These are phyloP conservation scores for Cenococcum geophilum DNA, from an alignment of 495 filamentous ascomycete genomes.

Conservation along the genomic window DNA sequence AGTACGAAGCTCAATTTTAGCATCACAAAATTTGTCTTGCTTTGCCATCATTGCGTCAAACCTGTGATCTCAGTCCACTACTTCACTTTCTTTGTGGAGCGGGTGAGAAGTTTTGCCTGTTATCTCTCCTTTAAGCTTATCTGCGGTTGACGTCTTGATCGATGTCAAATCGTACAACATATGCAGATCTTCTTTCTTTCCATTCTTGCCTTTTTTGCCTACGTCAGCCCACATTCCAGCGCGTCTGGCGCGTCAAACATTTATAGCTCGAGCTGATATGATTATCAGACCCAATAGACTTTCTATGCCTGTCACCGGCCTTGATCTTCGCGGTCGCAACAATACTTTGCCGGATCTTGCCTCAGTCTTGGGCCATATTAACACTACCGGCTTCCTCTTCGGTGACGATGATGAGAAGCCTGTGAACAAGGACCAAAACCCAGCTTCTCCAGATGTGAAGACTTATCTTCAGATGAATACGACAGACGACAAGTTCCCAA, in stretches of 20 bases:
- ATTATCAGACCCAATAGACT: conserved; percentile 65
- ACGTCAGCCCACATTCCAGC: conserved; percentile 18
- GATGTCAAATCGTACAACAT: not conserved
- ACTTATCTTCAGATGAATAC: conserved; percentile 66
- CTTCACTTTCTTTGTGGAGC: too few relatives aligned
- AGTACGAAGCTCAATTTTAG: conserved; percentile 30
- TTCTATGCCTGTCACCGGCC: conserved; percentile 74
- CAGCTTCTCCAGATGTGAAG: conserved; percentile 57
- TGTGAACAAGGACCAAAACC: conserved; percentile 44
- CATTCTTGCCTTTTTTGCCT: conserved; percentile 6
- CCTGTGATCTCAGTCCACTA: too few relatives aligned
- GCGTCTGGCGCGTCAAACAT: conserved; percentile 13
- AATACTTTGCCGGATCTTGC: conserved; percentile 44
- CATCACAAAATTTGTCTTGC: too few relatives aligned
- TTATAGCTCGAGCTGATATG: conserved; percentile 13
- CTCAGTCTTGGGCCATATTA: conserved; percentile 59
- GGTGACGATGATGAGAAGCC: conserved; percentile 66
- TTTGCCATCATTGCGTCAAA: too few relatives aligned
- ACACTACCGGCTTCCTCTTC: conserved; percentile 77
- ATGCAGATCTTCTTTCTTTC: not conserved
- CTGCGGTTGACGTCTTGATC: not conserved
- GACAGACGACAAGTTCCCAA: conserved; percentile 77
- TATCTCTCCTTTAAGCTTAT: not conserved
- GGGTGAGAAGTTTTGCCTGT: not conserved
- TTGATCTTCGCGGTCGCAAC: conserved; percentile 53